Base-by-base conservation (phyloP, 2,329 filamentous ascomycete species). In the Ophiostoma sp. region DNA sequence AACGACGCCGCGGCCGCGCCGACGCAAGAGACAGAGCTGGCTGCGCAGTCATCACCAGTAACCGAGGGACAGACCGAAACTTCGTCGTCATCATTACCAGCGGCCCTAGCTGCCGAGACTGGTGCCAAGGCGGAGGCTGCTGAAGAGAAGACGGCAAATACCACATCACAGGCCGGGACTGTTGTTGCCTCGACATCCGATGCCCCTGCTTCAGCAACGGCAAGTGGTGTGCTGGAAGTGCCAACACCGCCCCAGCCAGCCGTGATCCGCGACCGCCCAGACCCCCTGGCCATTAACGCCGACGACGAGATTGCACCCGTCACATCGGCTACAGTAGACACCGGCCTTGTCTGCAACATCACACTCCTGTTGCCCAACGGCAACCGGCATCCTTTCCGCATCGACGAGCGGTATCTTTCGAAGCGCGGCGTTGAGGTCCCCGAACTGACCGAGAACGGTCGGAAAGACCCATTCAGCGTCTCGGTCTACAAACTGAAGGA, bases 401-500 rank as follows among this genome's bases (percentile, higher is more conserved):
- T 98, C 72, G 91, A 96, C 77, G 89, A 91, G 75, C 91, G 87
- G 75, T 97, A 97, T 75, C 81, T 98, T 67, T 83, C 84, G 67
- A 93, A 93, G 78, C 87, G 92, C 70, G 91, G 89, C 73, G 91
- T 97, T 67, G 85, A 85, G 64, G 86, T 95, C 1, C 89, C 92
- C 27, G 88, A 89, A 44, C 79, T 85, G 72, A 85, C 82, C 9
- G 83, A 84, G 69, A 76, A 78, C 40, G 87, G 87, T 44, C 82
- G 79, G 70, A 83, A 85, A 72, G 92, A 97, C 75, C 93, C 93
- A 0, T 93, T 92, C 76, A 91, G 89, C 76, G 92, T 98, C 79
- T 96, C 91, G 73, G 89, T 97, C 66, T 97, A 97, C 77, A 96
- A 92, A 3, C 81, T 98, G 72, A 97, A 97, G 79, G 93, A 97